Base-by-base conservation (phyloP, 2,329 filamentous ascomycete species). In the Trichoderma sp. region DNA sequence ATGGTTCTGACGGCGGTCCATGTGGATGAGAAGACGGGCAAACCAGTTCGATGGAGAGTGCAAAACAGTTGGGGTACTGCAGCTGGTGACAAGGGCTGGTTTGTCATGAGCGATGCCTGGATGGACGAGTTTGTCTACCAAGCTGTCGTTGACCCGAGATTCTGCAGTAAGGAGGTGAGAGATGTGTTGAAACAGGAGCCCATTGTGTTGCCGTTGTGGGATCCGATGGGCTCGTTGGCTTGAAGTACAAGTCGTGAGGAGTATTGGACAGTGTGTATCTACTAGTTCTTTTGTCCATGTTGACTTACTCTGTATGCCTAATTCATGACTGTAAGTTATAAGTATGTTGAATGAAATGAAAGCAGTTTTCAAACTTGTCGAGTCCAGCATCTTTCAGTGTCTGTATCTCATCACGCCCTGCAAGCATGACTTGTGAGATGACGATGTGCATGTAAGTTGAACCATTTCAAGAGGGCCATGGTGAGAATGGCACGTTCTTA, bases 1-100 rank as follows among this genome's bases (percentile, higher is more conserved):
- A 97, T 97, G 94, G 93, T 97, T 0, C 82, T 97, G 73, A 97
- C 93, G 3, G 94, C 89, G 1, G 94, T 97, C 60, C 94, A 97
- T 78, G 80, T 97, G 3, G 91, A 92, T 73, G 84, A 87, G 32
- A 82, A 88, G 72, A 82, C 80, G 1, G 90, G 89, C 1, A 87
- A 89, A 80, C 86, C 89, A 2, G 88, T 94, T 1, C 84, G 94
- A 58, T 97, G 94, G 94, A 85, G 93, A 69, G 93, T 97, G 7
- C 92, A 97, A 86, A 97, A 97, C 79, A 92, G 89, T 71, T 97
- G 94, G 94, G 93, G 92, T 14, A 86, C 89, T 53, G 83, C 78
- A 0, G 87, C 87, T 0, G 94, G 94, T 0, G 88, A 90, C 14
- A 89, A 94, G 75, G 94, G 94, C 0, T 97, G 93, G 87, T 96